These are phyloP conservation scores for Mycena chlorophos DNA, from an alignment of 768 basidiomycete genomes.

Conservation along the genomic window DNA sequence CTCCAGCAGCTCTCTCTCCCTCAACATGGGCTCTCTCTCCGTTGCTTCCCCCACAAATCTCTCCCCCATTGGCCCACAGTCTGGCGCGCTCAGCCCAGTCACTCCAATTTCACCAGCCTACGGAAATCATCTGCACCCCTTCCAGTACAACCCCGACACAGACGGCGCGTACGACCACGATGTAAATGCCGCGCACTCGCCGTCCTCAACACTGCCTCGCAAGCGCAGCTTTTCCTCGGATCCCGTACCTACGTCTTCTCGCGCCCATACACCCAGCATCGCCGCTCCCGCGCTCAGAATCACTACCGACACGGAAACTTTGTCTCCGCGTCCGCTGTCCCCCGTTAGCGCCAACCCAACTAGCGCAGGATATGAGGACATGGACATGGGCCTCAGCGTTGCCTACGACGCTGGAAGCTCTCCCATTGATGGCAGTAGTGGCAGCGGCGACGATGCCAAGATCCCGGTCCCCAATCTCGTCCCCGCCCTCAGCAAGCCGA, in stretches of 20 bases:
- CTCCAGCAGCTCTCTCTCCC: conserved; percentile 49
- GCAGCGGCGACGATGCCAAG: conserved; percentile 31
- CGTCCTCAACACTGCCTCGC: conserved; percentile 60
- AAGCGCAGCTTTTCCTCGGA: conserved; percentile 67
- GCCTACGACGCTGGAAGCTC: conserved; percentile 32
- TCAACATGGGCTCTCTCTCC: conserved; percentile 67
- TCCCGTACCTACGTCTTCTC: conserved; percentile 30
- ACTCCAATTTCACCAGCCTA: conserved; percentile 64
- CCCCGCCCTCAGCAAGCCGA: conserved; percentile 59
- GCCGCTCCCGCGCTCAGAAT: conserved; percentile 25
- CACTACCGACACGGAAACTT: conserved; percentile 40
- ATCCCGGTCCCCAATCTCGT: conserved; percentile 23
- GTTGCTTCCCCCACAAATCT: conserved; percentile 67
- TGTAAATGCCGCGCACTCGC: conserved; percentile 36
- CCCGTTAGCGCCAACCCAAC: conserved; percentile 26
- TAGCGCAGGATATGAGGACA: conserved; percentile 54
- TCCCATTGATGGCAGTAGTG: conserved; percentile 51
- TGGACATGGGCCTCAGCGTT: conserved; percentile 47
- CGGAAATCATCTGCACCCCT: conserved; percentile 41
- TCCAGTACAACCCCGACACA: conserved; percentile 48
- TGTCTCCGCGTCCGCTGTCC: conserved; percentile 26
- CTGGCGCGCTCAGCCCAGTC: conserved; percentile 46
- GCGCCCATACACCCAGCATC: conserved; percentile 19
- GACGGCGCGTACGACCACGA: conserved; percentile 33
- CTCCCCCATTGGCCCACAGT: conserved; percentile 58